Percentiles rank a stretch among this genome's conserved stretches.
These are phyloP conservation scores for Urtica urens DNA, from an alignment of 306 rosid genomes.

Conservation along the genomic window DNA sequence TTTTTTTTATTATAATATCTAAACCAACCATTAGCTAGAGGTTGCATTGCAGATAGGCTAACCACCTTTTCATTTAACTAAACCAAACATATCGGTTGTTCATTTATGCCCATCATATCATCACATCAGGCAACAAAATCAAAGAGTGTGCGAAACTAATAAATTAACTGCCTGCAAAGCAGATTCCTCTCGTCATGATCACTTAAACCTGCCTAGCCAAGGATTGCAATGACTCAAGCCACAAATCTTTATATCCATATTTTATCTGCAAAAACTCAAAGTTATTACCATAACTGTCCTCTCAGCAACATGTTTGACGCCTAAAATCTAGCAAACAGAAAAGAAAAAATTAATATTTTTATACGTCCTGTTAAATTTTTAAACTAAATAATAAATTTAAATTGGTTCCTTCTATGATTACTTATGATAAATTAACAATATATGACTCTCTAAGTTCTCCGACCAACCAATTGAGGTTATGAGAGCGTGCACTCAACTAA, in stretches of 20 bases:
- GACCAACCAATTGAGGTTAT: too few relatives aligned
- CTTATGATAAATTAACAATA: too few relatives aligned
- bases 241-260: not conserved
- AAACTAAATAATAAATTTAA: too few relatives aligned
- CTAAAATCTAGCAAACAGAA: not conserved
- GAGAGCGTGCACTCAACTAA: too few relatives aligned
- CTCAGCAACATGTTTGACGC: not conserved
- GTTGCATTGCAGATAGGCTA: too few relatives aligned
- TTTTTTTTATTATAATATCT: too few relatives aligned
- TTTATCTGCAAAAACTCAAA: not conserved
- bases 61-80: too few relatives aligned
- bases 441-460: too few relatives aligned
- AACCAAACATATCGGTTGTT: slow-evolving; percentile 13
- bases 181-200: not conserved
- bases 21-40: too few relatives aligned
- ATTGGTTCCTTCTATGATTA: too few relatives aligned
- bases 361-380: too few relatives aligned
- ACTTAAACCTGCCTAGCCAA: not conserved
- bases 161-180: not conserved
- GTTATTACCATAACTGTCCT: not conserved
- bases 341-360: too few relatives aligned
- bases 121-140: slow-evolving; percentile 7
- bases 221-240: not conserved
- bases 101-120: slow-evolving; percentile 22
- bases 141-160: slow-evolving; percentile 2